Evolutionary conservation across 371 early-diverging fungal species (phyloP), one percentile per base, ranked within the genome.

Genomic region (Cokeromyces recurvatus): DNA sequence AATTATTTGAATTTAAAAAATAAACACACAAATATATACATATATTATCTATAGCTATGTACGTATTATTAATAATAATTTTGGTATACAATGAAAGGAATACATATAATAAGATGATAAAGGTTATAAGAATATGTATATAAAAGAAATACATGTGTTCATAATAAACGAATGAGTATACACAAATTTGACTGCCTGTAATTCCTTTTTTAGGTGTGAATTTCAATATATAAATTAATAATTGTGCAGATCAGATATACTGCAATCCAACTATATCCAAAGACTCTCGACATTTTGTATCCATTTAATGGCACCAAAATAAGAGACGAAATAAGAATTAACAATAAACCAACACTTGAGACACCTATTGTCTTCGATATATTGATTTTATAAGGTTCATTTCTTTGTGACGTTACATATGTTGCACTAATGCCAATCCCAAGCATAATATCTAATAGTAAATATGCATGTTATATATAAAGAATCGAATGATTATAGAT

Each of bases 381-480:
- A 14, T 68, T 55, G 34, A 86, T 64, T 4, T 62, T 52, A 48
- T 78, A 77, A 17, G 68, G 67, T 10, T 57, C 59, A 10, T 62
- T 57, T 3, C 69, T 63, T 51, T 63, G 64, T 12, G 71, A 53
- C 3, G 78, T 81, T 10, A 79, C 65, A 59, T 74, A 79, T 0
- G 74, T 71, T 9, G 82, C 84, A 31, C 86, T 79, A 20, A 86
- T 68, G 21, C 90, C 90, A 4, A 90, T 64, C 12, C 90, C 89
- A 2, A 90, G 71, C 58, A 90, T 63, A 23, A 90, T 75, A 53
- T 87, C 83, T 83, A 46, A n/a, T 43, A 25, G 23, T 20, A 25
- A 48, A 41, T 12, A 19, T 34, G n/a, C n/a, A n/a, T n/a, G n/a
- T n/a, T n/a, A n/a, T n/a, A n/a, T n/a, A n/a, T n/a, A n/a, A n/a